phyloP scores from a whole-genome alignment of 1,139 yeast genomes.

The Diutina scorzettiae region DNA sequence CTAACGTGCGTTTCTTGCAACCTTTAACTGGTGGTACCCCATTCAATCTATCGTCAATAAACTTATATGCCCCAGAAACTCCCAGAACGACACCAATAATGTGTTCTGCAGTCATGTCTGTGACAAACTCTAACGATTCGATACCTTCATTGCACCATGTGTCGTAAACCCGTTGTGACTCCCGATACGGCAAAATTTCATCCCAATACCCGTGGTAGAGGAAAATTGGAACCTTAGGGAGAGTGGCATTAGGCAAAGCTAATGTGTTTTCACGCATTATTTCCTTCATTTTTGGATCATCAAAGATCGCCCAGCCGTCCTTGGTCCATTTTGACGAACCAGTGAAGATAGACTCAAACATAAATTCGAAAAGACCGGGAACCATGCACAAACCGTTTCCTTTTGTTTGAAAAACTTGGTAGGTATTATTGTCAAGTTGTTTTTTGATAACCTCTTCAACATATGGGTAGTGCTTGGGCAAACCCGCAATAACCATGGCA shows the following conservation, averaged over 20 bases:
- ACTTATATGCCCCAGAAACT: constrained; percentile 6
- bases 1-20: constrained; percentile 14
- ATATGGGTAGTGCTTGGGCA: constrained; percentile 18
- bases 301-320: constrained; percentile 13
- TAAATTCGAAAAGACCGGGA: constrained; percentile 8
- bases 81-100: constrained; percentile 7
- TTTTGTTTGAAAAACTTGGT: constrained; percentile 3
- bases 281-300: constrained; percentile 6
- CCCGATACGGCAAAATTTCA: constrained; percentile 9
- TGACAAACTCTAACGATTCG: constrained; percentile 12
- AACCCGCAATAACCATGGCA: constrained; percentile 17
- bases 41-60: constrained; percentile 11
- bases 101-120: constrained; percentile 18
- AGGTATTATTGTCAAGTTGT: neutral
- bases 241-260: constrained; percentile 10
- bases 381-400: constrained; percentile 8
- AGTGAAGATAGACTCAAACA: constrained; percentile 10
- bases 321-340: constrained; percentile 12
- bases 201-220: constrained; percentile 10
- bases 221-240: constrained; percentile 10
- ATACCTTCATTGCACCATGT: constrained; percentile 9
- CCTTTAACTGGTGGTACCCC: constrained; percentile 16
- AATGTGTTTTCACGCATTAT: constrained; percentile 8
- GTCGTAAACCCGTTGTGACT: constrained; percentile 8
- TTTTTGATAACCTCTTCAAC: constrained; percentile 6